phyloP scores from a whole-genome alignment of 2,329 filamentous ascomycete species.

The Seiridium cupressi region DNA sequence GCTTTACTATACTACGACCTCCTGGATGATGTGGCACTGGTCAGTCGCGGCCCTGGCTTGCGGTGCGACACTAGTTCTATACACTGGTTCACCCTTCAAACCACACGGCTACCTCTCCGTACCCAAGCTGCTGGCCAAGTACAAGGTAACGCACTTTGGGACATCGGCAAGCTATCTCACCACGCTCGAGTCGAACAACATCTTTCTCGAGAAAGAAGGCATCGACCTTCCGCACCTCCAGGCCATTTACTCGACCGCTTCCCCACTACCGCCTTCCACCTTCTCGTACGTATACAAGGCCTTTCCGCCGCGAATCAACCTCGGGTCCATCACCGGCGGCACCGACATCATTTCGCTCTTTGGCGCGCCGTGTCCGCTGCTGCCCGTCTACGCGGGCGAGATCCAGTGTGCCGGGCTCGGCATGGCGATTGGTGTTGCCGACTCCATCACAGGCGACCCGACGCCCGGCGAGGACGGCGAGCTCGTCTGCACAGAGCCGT shows the following conservation, averaged over 20 bases:
- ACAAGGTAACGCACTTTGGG: conserved; percentile 87
- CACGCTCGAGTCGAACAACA: conserved; percentile 75
- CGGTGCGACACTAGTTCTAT: conserved; percentile 81
- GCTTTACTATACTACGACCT: conserved; percentile 93
- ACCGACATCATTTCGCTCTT: conserved; percentile 97
- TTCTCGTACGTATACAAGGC: conserved; percentile 86
- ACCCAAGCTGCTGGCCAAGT: conserved; percentile 75
- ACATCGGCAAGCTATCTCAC: conserved; percentile 94
- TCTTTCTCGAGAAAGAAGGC: conserved; percentile 52
- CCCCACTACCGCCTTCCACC: conserved; percentile 87
- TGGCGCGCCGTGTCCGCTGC: conserved; percentile 75
- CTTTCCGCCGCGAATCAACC: conserved; percentile 77
- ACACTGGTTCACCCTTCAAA: conserved; percentile 88
- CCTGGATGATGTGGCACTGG: conserved; percentile 99
- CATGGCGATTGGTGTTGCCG: conserved; percentile 69
- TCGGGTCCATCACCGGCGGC: conserved; percentile 91
- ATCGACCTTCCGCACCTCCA: conserved; percentile 64
- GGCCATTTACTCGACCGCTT: conserved; percentile 92
- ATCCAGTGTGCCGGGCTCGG: conserved; percentile 77
- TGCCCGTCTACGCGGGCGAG: conserved; percentile 70
- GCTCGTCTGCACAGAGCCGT: conserved; percentile 80
- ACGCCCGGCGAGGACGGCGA: conserved; percentile 74
- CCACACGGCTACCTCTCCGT: conserved; percentile 79
- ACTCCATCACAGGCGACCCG: conserved; percentile 54
- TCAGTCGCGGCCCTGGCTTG: conserved; percentile 80